Conservation (phyloP, 257 asterid species). For the Haberlea rhodopensis region DNA sequence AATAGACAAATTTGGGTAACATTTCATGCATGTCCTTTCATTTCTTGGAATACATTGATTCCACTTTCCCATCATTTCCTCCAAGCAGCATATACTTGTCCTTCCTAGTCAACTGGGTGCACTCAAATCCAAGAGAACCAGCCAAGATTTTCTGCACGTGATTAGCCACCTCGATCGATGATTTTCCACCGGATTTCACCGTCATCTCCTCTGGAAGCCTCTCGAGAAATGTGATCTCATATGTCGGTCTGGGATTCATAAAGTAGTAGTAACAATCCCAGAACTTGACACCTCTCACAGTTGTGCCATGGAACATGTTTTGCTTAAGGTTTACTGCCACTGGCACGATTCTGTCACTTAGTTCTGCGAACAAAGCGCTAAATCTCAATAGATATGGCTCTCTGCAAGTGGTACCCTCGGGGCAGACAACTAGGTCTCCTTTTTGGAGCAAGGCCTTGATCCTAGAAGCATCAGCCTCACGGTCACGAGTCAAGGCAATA, state of each 20-base stretch:
- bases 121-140: constrained; percentile 81
- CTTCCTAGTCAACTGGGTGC: constrained; percentile 93
- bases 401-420: constrained; percentile 91
- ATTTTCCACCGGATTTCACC: constrained; percentile 69
- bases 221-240: constrained; percentile 69
- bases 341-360: constrained; percentile 86
- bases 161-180: constrained; percentile 90
- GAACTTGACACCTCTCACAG: constrained; percentile 77
- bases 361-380: constrained; percentile 84
- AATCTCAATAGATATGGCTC: constrained; percentile 77
- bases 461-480: constrained; percentile 77
- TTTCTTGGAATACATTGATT: constrained; percentile 81
- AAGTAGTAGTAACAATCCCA: constrained; percentile 88
- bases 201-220: constrained; percentile 86
- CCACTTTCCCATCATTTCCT: constrained; percentile 98
- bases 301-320: constrained; percentile 81
- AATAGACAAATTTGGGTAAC: background rate
- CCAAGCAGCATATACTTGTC: constrained; percentile 96
- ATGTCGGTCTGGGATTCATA: constrained; percentile 90
- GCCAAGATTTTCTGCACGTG: constrained; percentile 83
- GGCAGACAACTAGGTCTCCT: constrained; percentile 91
- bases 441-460: constrained; percentile 64
- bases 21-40: constrained; percentile 22
- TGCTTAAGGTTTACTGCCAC: constrained; percentile 69
- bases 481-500: constrained; percentile 80